Conservation (phyloP, 106 monocot genomes). For the Dioscorea dumetorum region DNA sequence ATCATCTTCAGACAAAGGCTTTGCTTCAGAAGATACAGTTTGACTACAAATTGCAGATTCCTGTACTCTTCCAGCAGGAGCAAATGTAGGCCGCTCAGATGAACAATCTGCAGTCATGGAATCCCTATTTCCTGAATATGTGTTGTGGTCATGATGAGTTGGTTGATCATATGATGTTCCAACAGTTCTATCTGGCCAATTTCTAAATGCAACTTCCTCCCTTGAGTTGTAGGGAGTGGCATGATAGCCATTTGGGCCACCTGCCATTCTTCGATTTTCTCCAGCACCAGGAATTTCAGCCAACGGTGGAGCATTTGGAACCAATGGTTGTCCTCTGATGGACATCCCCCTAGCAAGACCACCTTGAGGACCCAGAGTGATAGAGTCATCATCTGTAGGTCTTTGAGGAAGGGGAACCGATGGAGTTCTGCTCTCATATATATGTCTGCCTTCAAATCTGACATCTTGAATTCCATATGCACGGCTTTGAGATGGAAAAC, state of each 20-base stretch:
- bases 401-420: constrained; percentile 63
- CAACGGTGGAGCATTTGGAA: constrained; percentile 19
- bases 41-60: constrained; percentile 5
- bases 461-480: constrained; percentile 62
- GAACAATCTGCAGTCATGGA: constrained; percentile 15
- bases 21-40: constrained; percentile 21
- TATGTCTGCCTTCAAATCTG: constrained; percentile 50
- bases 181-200: constrained; percentile 18
- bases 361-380: constrained; percentile 84
- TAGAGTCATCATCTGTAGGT: constrained; percentile 30
- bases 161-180: constrained; percentile 8
- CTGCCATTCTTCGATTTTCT: constrained; percentile 21
- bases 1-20: constrained; percentile 35
- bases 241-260: constrained; percentile 43
- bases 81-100: constrained; percentile 24
- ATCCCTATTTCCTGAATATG: constrained; percentile 6
- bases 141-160: constrained; percentile 1
- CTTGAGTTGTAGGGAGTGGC: constrained; percentile 11
- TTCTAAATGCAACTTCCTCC: constrained; percentile 19
- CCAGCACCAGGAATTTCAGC: constrained; percentile 10
- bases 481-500: constrained; percentile 35
- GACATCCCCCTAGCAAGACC: constrained; percentile 85
- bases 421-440: constrained; percentile 36
- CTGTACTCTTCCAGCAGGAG: constrained; percentile 14
- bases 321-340: constrained; percentile 48